A percentile compares a stretch with the other conserved stretches of the same genome.
Evolutionary conservation across 2,329 filamentous ascomycete genomes (phyloP).

Genomic region (Intubia oerlemansii): DNA sequence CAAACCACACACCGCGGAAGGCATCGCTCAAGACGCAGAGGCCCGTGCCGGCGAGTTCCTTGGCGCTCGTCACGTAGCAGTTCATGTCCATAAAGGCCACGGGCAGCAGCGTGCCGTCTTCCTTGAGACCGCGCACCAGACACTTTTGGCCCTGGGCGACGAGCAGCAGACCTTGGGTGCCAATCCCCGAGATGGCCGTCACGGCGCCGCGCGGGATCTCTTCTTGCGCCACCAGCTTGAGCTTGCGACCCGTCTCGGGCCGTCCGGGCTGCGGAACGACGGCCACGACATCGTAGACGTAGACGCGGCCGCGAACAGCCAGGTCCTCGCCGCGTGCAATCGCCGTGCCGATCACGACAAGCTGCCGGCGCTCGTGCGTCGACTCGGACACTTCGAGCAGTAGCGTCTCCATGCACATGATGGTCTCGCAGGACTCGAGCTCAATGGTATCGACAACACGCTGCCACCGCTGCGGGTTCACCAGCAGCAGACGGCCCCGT

Average conservation of each 20-base stretch:
- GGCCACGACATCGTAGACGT: slow-evolving; percentile 77
- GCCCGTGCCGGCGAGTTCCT: slow-evolving; percentile 64
- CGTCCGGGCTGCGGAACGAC: slow-evolving; percentile 77
- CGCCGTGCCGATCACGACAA: slow-evolving; percentile 71
- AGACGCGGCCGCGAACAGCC: slow-evolving; percentile 62
- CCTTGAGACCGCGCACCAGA: slow-evolving; percentile 88
- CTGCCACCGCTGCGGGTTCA: slow-evolving; percentile 58
- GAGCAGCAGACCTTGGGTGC: slow-evolving; percentile 70
- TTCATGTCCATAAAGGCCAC: slow-evolving; percentile 98
- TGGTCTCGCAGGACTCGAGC: slow-evolving; percentile 52
- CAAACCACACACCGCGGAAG: slow-evolving; percentile 88
- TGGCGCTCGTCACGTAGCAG: slow-evolving; percentile 73
- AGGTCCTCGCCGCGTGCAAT: slow-evolving; percentile 80
- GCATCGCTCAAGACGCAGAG: slow-evolving; percentile 77
- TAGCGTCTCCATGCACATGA: slow-evolving; percentile 66
- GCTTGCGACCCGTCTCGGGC: slow-evolving; percentile 65
- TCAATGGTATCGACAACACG: slow-evolving; percentile 58
- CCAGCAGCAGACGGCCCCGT: slow-evolving; percentile 52
- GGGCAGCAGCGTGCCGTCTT: slow-evolving; percentile 77
- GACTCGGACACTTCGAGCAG: slow-evolving; percentile 79
- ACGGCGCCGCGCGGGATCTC: slow-evolving; percentile 83
- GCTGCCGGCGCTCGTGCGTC: slow-evolving; percentile 64
- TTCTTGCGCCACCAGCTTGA: slow-evolving; percentile 76
- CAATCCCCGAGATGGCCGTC: slow-evolving; percentile 66
- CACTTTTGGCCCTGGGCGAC: slow-evolving; percentile 91